A percentile compares a stretch with the other conserved stretches of the same genome.
These are phyloP conservation scores for Nicotiana tabacum DNA, from an alignment of 257 asterid genomes.

Conservation along the genomic window DNA sequence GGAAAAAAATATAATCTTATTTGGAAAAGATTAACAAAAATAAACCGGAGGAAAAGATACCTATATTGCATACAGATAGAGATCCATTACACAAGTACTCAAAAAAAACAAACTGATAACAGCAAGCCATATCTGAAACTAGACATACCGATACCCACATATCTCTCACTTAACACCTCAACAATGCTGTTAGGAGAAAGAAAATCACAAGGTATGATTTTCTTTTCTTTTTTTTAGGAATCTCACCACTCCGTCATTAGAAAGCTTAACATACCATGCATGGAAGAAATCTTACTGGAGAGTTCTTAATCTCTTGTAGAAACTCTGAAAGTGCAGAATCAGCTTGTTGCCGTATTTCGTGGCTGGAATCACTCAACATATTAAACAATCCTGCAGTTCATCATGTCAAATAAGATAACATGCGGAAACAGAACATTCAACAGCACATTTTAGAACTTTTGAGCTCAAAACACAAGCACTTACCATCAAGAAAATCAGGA, in stretches of 20 bases:
- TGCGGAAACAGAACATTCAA: not conserved
- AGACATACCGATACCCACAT: too few relatives aligned
- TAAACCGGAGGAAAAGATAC: too few relatives aligned
- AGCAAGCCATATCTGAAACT: too few relatives aligned
- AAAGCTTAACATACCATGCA: not conserved
- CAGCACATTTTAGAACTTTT: not conserved
- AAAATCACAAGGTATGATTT: too few relatives aligned
- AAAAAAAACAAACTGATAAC: too few relatives aligned
- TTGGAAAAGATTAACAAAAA: too few relatives aligned
- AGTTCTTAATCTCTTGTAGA: constrained; percentile 96
- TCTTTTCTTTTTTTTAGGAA: not conserved
- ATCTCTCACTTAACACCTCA: too few relatives aligned
- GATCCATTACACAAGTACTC: too few relatives aligned
- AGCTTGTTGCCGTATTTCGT: constrained; percentile 98
- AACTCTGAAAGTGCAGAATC: constrained; percentile 99
- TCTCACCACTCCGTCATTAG: not conserved
- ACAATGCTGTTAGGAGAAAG: too few relatives aligned
- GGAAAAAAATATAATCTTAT: too few relatives aligned
- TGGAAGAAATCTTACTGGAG: constrained; percentile 72
- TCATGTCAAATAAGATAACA: not conserved
- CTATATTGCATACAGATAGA: too few relatives aligned
- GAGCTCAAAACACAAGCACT: constrained; percentile 16
- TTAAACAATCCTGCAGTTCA: constrained; percentile 75
- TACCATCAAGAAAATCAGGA: constrained; percentile 99
- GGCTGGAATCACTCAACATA: constrained; percentile 97